Evolutionary conservation across 441 rosid genomes (phyloP).

Genomic region (Erodium trifolium): DNA sequence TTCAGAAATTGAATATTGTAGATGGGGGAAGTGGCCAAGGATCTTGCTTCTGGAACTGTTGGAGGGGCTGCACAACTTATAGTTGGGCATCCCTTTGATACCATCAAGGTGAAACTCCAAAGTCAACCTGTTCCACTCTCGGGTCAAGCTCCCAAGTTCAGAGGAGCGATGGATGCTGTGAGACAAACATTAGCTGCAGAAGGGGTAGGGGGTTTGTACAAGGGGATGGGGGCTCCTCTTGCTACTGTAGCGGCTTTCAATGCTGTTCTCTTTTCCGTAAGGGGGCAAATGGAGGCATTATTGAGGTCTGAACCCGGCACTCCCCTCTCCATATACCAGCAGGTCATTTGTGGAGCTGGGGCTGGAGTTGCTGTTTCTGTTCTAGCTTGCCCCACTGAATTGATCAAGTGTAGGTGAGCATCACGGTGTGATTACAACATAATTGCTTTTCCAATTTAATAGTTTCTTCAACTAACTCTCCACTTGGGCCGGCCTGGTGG

Average conservation of each 20-base stretch:
- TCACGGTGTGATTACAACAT: background rate
- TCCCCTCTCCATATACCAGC: conserved; percentile 67
- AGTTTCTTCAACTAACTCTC: too few relatives aligned
- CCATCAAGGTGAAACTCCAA: conserved; percentile 96
- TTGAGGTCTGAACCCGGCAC: conserved; percentile 76
- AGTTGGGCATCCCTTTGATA: conserved; percentile 92
- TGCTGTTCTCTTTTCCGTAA: conserved; percentile 77
- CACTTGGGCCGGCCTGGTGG: too few relatives aligned
- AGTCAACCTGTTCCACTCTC: conserved; percentile 78
- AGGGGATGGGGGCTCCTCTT: conserved; percentile 96
- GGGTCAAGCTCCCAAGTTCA: conserved; percentile 64
- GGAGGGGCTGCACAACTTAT: conserved; percentile 91
- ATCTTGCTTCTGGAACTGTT: conserved; percentile 72
- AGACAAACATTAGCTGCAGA: conserved; percentile 72
- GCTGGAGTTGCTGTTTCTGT: conserved; percentile 93
- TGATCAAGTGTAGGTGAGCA: conserved; percentile 84
- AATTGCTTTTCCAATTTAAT: background rate
- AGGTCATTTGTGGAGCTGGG: conserved; percentile 67
- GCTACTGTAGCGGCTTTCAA: conserved; percentile 96
- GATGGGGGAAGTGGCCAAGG: conserved; percentile 88
- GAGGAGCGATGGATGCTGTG: conserved; percentile 80
- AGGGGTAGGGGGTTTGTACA: conserved; percentile 84
- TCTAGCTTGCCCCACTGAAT: conserved; percentile 94
- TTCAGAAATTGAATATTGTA: conserved; percentile 18
- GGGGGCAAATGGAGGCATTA: conserved; percentile 85